Evolutionary conservation across 2,329 filamentous ascomycete species (phyloP).

Genomic region (Didymosphaeria variabile): DNA sequence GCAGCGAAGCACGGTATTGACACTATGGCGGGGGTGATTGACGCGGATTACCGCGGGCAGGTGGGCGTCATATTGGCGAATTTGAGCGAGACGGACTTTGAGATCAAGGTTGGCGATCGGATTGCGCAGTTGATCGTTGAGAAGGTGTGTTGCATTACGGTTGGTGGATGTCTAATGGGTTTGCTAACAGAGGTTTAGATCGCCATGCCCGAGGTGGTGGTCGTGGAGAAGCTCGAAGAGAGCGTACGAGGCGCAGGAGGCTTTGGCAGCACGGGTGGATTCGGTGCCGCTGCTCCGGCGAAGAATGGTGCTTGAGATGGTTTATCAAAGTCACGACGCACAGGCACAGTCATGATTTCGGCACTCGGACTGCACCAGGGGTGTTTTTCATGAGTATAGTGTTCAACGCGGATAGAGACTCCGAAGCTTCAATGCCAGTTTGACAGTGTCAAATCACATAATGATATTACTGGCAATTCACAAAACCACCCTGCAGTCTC

Average conservation of each 20-base stretch:
- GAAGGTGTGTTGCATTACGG: conserved; percentile 60
- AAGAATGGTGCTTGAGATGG: neutral
- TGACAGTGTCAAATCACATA: no score
- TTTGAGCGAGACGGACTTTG: conserved; percentile 82
- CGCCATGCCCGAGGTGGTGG: conserved; percentile 89
- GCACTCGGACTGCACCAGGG: neutral
- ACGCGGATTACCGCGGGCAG: conserved; percentile 94
- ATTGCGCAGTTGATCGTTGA: conserved; percentile 94
- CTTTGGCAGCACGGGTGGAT: conserved; percentile 52
- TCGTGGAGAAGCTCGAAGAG: conserved; percentile 87
- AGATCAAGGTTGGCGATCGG: conserved; percentile 84
- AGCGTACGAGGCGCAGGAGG: conserved; percentile 88
- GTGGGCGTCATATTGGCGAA: conserved; percentile 97
- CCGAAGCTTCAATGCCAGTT: neutral
- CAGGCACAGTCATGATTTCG: neutral
- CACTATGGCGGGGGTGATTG: conserved; percentile 94
- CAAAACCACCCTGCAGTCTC: no score
- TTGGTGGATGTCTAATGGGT: conserved; percentile 20
- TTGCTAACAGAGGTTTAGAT: conserved; percentile 62
- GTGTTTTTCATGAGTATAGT: neutral
- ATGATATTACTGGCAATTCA: no score
- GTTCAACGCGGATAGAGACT: neutral
- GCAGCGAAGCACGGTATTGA: conserved; percentile 96
- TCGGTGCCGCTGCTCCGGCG: conserved; percentile 27
- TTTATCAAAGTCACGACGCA: neutral